These are phyloP conservation scores for Xylaria sp. DNA, from an alignment of 2,329 filamentous ascomycete species.

Conservation along the genomic window DNA sequence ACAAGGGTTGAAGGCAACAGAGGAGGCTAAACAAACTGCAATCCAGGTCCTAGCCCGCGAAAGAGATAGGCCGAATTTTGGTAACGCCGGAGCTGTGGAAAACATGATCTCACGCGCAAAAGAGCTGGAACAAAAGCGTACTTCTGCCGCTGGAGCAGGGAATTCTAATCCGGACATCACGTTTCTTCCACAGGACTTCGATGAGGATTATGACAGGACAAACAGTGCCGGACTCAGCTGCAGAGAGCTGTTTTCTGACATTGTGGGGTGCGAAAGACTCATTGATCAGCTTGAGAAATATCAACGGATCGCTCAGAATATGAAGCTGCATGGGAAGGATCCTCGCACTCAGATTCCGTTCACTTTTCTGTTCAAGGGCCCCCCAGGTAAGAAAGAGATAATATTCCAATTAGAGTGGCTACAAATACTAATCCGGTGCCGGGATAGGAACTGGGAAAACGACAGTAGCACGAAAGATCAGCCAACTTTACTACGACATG, in stretches of 20 bases:
- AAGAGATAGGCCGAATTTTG: conserved; percentile 68
- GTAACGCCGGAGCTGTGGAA: conserved; percentile 72
- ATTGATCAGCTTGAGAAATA: conserved; percentile 57
- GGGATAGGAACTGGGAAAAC: conserved; percentile 66
- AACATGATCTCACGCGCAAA: conserved; percentile 58
- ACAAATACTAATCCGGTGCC: conserved; percentile 24
- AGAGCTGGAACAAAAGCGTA: conserved; percentile 23
- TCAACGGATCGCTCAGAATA: conserved; percentile 57
- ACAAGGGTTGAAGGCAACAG: conserved; percentile 59
- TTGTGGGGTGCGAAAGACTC: conserved; percentile 17
- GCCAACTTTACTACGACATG: conserved; percentile 80
- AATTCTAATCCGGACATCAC: conserved; percentile 9
- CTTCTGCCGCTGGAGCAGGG: background rate
- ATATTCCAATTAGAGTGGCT: background rate
- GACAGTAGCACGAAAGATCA: conserved; percentile 76
- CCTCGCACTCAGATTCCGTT: conserved; percentile 64
- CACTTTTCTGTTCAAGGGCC: conserved; percentile 69
- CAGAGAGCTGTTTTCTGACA: conserved; percentile 7
- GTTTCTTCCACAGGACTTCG: conserved; percentile 17
- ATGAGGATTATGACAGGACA: conserved; percentile 9
- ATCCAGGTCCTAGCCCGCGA: conserved; percentile 62
- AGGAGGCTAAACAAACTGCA: conserved; percentile 58
- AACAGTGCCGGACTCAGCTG: conserved; percentile 1
- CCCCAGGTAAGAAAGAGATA: conserved; percentile 61
- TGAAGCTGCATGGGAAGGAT: conserved; percentile 59